phyloP scores from a whole-genome alignment of 2,329 filamentous ascomycete genomes.

The Parafenestella ontariensis region DNA sequence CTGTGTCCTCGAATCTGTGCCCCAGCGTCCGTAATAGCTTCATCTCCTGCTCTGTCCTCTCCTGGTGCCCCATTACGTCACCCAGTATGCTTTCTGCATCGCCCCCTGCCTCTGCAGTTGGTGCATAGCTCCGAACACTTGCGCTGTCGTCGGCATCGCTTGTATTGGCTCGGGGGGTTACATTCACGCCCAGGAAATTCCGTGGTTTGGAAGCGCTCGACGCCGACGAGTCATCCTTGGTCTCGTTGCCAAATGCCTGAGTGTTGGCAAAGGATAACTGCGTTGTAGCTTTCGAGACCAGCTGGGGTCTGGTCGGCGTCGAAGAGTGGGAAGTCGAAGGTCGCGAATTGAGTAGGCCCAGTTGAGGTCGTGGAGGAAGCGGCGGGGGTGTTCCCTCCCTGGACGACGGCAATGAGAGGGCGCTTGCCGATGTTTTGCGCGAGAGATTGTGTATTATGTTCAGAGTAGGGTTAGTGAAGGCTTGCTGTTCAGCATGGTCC shows the following conservation, averaged over 20 bases:
- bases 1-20: slow-evolving; percentile 59
- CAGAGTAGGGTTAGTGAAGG: slow-evolving; percentile 45
- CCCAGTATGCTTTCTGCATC: slow-evolving; percentile 85
- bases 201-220: slow-evolving; percentile 47
- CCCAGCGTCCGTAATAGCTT: slow-evolving; percentile 73
- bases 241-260: slow-evolving; percentile 70
- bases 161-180: slow-evolving; percentile 52
- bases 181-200: slow-evolving; percentile 47
- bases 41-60: slow-evolving; percentile 67
- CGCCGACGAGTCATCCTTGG: slow-evolving; percentile 34
- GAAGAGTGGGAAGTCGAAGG: slow-evolving; percentile 51
- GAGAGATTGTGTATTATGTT: slow-evolving; percentile 40
- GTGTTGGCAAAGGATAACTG: slow-evolving; percentile 83
- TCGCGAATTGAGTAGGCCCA: slow-evolving; percentile 41
- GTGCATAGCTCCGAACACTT: slow-evolving; percentile 71
- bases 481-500: slow-evolving; percentile 35
- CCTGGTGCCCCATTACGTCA: slow-evolving; percentile 69
- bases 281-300: slow-evolving; percentile 76
- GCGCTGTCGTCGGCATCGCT: slow-evolving; percentile 69
- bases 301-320: slow-evolving; percentile 52
- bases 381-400: slow-evolving; percentile 61
- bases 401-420: slow-evolving; percentile 35
- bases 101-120: slow-evolving; percentile 67
- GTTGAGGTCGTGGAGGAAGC: slow-evolving; percentile 61
- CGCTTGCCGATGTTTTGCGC: slow-evolving; percentile 33